Percentiles rank a stretch among this genome's conserved stretches.
Conservation (phyloP, 768 basidiomycete species). For the Suillus weaverae region DNA sequence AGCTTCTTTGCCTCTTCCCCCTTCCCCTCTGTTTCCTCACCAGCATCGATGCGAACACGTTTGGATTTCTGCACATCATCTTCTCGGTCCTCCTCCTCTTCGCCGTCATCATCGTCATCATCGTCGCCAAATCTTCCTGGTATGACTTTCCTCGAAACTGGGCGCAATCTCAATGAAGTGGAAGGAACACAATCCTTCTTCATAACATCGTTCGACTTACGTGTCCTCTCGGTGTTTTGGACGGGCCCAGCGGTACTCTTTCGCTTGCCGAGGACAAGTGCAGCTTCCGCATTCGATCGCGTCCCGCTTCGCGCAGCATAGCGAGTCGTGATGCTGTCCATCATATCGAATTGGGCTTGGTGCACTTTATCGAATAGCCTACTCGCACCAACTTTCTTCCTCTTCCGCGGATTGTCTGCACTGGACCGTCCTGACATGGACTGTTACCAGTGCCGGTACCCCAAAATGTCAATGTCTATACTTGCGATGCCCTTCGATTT, state of each 20-base stretch:
- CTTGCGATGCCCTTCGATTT: constrained; percentile 53
- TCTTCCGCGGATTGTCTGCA: constrained; percentile 6
- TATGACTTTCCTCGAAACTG: constrained; percentile 30
- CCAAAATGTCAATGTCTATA: constrained; percentile 46
- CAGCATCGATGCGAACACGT: constrained; percentile 39
- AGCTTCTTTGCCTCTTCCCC: constrained; percentile 32
- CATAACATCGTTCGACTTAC: constrained; percentile 57
- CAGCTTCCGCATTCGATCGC: constrained; percentile 19
- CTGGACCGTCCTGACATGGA: neutral
- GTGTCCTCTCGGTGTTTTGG: constrained; percentile 34
- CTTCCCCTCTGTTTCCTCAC: constrained; percentile 33
- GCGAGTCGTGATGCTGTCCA: constrained; percentile 69
- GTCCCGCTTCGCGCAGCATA: constrained; percentile 44
- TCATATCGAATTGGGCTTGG: constrained; percentile 64
- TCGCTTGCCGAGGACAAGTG: constrained; percentile 35
- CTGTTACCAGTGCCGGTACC: constrained; percentile 20
- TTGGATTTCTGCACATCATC: constrained; percentile 44
- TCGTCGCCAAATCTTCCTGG: constrained; percentile 63
- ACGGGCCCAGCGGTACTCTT: constrained; percentile 26
- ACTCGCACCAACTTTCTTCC: constrained; percentile 24
- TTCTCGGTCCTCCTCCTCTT: constrained; percentile 15
- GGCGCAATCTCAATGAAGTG: neutral
- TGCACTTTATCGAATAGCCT: constrained; percentile 58
- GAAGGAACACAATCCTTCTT: neutral
- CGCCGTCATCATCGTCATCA: constrained; percentile 46